Base-by-base conservation (phyloP, 2,329 filamentous ascomycete genomes). In the Didymosphaeria variabile region DNA sequence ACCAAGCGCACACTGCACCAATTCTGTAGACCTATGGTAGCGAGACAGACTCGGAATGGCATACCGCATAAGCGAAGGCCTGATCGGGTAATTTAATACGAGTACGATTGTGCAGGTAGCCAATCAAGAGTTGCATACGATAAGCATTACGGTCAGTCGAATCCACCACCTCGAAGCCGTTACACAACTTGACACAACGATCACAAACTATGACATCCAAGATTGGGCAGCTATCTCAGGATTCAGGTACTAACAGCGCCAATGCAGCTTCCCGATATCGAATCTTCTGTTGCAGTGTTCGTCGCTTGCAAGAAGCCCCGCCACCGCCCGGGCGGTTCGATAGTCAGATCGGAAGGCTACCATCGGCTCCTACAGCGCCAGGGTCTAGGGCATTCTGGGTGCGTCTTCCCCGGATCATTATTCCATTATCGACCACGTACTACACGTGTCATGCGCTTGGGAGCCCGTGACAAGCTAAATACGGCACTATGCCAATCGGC, bases 401-500 rank as follows among this genome's bases (percentile, higher is more conserved):
- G 47, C 29, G 10, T 23, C 36, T 44, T 26, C 21, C 45, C 46
- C 55, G 55, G 55, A 51, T 42, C 21, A 21, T 50, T 31, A 51
- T 51, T 50, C 44, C 55, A 40, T 42, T 50, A 57, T 40, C 34
- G 34, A 57, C 42, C 34, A 21, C 34, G 26, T 15, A 46, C 40
- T 46, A 55, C 53, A 55, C 53, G 53, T 55, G 53, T 46, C 40
- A 45, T 13, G 21, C 53, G n/a, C 31, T 36, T 6, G 29, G 17
- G n/a, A 29, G 12, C 8, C 21, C 13, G 44, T 26, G 13, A 23
- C 19, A 19, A 40, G 45, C 44, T 49, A 57, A 49, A 49, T 21
- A 7, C 38, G 9, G 12, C 32, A 31, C 10, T 50, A 17, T 58
- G 57, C 57, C 21, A 59, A 59, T 59, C 57, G 57, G 57, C 57